phyloP scores from a whole-genome alignment of 192 early-diverging fungal species.

The Umbelopsis sp. region DNA sequence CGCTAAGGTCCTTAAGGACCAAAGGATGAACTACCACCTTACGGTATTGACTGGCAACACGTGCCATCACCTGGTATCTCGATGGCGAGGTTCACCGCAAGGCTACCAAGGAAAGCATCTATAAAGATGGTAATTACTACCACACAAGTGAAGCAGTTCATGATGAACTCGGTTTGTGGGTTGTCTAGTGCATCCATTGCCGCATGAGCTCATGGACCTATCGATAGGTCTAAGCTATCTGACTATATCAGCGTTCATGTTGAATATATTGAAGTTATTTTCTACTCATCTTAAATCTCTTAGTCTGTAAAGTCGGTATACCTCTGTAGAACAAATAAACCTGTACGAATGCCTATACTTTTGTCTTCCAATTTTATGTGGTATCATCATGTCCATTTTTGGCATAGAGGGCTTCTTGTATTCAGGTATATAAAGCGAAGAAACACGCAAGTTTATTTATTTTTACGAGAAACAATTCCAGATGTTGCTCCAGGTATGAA shows the following conservation, averaged over 20 bases:
- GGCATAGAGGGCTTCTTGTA: too few species aligned
- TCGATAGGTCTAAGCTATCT: slow-evolving; percentile 6
- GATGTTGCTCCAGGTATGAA: too few species aligned
- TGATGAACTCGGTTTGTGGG: slow-evolving; percentile 59
- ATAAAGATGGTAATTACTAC: slow-evolving; percentile 30
- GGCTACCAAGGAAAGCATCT: slow-evolving; percentile 34
- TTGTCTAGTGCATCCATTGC: slow-evolving; percentile 47
- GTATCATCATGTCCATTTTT: too few species aligned
- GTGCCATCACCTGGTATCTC: slow-evolving; percentile 50
- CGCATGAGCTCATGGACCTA: slow-evolving; percentile 38
- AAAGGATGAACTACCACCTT: slow-evolving; percentile 44
- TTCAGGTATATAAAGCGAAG: too few species aligned
- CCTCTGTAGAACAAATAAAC: too few species aligned
- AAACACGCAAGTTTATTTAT: too few species aligned
- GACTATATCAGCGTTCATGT: background rate
- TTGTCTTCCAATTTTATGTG: too few species aligned
- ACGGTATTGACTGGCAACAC: slow-evolving; percentile 52
- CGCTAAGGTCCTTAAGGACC: slow-evolving; percentile 34
- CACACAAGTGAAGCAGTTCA: slow-evolving; percentile 47
- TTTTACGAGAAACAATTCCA: too few species aligned
- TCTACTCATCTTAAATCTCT: too few species aligned
- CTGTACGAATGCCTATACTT: too few species aligned
- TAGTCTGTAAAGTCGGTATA: too few species aligned
- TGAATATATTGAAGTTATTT: background rate
- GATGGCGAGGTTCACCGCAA: slow-evolving; percentile 46